Evolutionary conservation across 1,139 yeast species (phyloP).

Genomic region (Geotrichum aggregatum): DNA sequence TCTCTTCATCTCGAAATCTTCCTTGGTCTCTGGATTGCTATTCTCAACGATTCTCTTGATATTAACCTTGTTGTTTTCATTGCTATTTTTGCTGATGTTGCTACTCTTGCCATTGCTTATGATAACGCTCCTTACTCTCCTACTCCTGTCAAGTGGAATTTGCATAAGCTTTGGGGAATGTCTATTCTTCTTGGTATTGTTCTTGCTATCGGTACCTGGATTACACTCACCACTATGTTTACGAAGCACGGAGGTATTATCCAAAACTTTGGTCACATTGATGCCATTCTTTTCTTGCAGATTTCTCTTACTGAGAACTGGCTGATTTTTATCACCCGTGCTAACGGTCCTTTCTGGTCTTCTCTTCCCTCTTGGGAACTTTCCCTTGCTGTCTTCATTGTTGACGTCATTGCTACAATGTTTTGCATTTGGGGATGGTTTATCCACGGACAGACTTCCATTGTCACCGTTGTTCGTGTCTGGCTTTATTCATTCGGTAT

Average conservation of each 20-base stretch:
- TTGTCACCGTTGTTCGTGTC: constrained; percentile 62
- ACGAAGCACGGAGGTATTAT: constrained; percentile 57
- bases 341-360: constrained; percentile 75
- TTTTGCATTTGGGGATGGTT: constrained; percentile 71
- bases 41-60: constrained; percentile 60
- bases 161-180: constrained; percentile 80
- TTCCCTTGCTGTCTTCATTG: constrained; percentile 63
- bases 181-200: constrained; percentile 62
- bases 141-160: constrained; percentile 97
- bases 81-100: constrained; percentile 75
- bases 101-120: constrained; percentile 73
- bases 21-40: constrained; percentile 72
- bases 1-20: constrained; percentile 69
- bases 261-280: constrained; percentile 67
- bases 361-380: constrained; percentile 72
- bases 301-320: constrained; percentile 74
- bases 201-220: constrained; percentile 70
- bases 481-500: constrained; percentile 69
- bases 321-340: constrained; percentile 74
- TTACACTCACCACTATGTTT: constrained; percentile 67
- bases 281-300: constrained; percentile 67
- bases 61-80: constrained; percentile 68
- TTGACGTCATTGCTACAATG: constrained; percentile 65
- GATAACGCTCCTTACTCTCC: constrained; percentile 95
- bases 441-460: constrained; percentile 66